Evolutionary conservation across 1,139 yeast species (phyloP).

Genomic region (Nakaseomyces bracarensis): DNA sequence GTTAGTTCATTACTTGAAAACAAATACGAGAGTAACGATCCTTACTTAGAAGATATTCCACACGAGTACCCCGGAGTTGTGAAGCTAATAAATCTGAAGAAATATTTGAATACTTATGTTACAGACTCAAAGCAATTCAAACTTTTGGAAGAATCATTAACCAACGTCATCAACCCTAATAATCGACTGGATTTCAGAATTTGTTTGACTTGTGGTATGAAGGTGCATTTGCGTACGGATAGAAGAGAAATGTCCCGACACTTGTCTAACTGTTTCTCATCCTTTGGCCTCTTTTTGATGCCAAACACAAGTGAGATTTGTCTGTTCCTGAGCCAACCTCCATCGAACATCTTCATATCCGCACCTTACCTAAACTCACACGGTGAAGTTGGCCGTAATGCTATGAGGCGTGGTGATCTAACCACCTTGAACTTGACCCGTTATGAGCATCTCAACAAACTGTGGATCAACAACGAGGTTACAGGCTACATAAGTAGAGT

Average conservation of each 20-base stretch:
- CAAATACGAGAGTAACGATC: conserved; percentile 12
- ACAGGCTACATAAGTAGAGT: conserved; percentile 35
- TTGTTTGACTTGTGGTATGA: conserved; percentile 37
- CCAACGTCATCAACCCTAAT: conserved; percentile 20
- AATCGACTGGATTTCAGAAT: conserved; percentile 36
- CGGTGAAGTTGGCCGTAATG: conserved; percentile 58
- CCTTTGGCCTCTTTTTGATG: conserved; percentile 39
- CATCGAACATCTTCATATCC: conserved; percentile 35
- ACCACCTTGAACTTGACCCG: conserved; percentile 47
- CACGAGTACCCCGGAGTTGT: conserved; percentile 62
- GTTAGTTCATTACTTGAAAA: conserved; percentile 10
- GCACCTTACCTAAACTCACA: conserved; percentile 67
- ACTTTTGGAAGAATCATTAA: conserved; percentile 24
- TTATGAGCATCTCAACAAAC: conserved; percentile 46
- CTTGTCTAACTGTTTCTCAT: conserved; percentile 26
- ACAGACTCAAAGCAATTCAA: conserved; percentile 36
- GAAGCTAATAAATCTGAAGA: conserved; percentile 55
- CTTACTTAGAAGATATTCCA: conserved; percentile 17
- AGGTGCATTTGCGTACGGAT: conserved; percentile 32
- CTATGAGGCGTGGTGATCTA: conserved; percentile 43
- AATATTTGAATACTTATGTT: conserved; percentile 60
- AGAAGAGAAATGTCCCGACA: conserved; percentile 34
- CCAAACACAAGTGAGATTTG: conserved; percentile 38
- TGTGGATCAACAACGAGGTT: conserved; percentile 55
- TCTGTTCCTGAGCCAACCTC: conserved; percentile 34